phyloP scores from a whole-genome alignment of 2,329 filamentous ascomycete genomes.

The Alternaria ventricosa region DNA sequence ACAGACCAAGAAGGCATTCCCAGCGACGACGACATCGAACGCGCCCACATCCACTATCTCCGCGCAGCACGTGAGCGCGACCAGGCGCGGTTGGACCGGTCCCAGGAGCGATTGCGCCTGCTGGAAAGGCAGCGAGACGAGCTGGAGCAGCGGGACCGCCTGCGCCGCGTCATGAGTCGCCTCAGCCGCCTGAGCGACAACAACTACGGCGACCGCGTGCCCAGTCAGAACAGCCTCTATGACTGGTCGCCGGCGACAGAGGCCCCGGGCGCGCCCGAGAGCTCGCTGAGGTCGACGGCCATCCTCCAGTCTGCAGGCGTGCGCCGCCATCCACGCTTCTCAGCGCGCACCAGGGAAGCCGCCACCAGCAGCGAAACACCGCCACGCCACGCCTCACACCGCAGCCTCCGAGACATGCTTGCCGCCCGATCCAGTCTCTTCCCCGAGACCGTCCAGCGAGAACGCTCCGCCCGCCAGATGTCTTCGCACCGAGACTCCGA shows the following conservation, averaged over 20 bases:
- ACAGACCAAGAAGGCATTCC: not conserved
- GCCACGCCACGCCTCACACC: conserved; percentile 18
- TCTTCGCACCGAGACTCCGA: conserved; percentile 19
- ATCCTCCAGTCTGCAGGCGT: conserved; percentile 47
- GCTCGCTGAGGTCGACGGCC: conserved; percentile 48
- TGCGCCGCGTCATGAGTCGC: conserved; percentile 55
- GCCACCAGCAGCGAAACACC: conserved; percentile 48
- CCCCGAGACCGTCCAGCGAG: conserved; percentile 5
- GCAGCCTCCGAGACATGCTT: conserved; percentile 36
- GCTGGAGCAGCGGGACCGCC: conserved; percentile 48
- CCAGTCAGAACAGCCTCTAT: conserved; percentile 62
- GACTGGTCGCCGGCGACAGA: conserved; percentile 63
- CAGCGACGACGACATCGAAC: conserved; percentile 23
- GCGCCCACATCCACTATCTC: conserved; percentile 40
- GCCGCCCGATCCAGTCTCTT: conserved; percentile 26
- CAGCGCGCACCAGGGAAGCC: conserved; percentile 43
- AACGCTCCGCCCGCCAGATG: conserved; percentile 5
- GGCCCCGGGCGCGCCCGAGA: conserved; percentile 37
- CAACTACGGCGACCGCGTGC: conserved; percentile 60
- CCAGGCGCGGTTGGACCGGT: conserved; percentile 24
- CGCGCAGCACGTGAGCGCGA: conserved; percentile 50
- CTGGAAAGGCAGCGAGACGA: conserved; percentile 46
- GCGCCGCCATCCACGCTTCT: conserved; percentile 49
- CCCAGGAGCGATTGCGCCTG: conserved; percentile 37
- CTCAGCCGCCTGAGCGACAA: conserved; percentile 53